phyloP scores from a whole-genome alignment of 2,329 filamentous ascomycete species.

The Geosmithia flava region DNA sequence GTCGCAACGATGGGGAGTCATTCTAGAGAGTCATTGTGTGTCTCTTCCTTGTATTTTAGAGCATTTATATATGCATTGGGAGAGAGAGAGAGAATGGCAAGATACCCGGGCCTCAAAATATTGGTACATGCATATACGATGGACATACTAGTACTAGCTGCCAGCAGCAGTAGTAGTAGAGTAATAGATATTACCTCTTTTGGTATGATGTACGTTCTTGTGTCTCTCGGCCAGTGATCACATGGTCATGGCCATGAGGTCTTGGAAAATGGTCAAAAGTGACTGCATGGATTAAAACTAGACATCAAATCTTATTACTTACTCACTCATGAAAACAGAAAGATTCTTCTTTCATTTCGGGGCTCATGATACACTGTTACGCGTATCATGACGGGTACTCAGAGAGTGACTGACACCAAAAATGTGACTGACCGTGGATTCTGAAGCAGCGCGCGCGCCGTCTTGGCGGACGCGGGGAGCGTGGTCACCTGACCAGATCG shows the following conservation, averaged over 20 bases:
- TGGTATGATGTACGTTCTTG: not conserved
- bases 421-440: no score
- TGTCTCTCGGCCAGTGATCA: not conserved
- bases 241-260: not conserved
- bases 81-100: not conserved
- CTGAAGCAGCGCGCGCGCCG: not conserved
- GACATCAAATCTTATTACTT: no score
- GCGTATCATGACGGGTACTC: no score
- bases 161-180: not conserved
- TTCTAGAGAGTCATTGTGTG: slow-evolving; percentile 17
- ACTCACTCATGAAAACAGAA: no score
- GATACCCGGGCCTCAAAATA: not conserved
- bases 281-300: not conserved
- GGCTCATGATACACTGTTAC: no score
- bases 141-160: not conserved
- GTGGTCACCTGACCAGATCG: not conserved
- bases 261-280: not conserved
- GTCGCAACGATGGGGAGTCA: slow-evolving; percentile 60
- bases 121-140: not conserved
- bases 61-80: no score
- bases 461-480: not conserved
- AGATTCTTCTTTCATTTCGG: no score
- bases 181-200: not conserved
- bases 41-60: no score
- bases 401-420: no score